phyloP scores from a whole-genome alignment of 192 early-diverging fungal genomes.

The Podila horticola region DNA sequence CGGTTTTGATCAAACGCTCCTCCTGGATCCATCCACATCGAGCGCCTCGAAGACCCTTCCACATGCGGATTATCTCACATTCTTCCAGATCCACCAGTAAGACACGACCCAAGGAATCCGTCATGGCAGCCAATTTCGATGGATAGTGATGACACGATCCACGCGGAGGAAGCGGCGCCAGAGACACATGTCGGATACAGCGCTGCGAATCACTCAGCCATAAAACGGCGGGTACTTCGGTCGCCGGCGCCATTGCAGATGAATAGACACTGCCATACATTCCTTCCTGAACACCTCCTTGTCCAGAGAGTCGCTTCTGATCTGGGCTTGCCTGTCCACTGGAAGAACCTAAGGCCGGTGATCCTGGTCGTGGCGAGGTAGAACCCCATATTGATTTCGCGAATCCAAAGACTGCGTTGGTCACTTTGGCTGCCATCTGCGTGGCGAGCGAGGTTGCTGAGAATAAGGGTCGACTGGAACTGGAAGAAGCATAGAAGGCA shows the following conservation, averaged over 20 bases:
- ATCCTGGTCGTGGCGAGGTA: conserved; percentile 33
- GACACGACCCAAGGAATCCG: conserved; percentile 75
- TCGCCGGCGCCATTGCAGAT: conserved; percentile 63
- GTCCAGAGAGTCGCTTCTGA: conserved; percentile 31
- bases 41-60: conserved; percentile 78
- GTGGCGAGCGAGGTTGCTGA: conserved; percentile 62
- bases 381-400: conserved; percentile 73
- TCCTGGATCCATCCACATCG: conserved; percentile 76
- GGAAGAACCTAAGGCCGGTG: conserved; percentile 16
- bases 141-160: conserved; percentile 51
- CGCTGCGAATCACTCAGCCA: conserved; percentile 63
- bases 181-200: conserved; percentile 59
- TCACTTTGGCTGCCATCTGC: conserved; percentile 59
- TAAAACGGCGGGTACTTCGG: conserved; percentile 60
- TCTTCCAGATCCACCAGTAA: conserved; percentile 71
- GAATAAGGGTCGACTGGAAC: conserved; percentile 57
- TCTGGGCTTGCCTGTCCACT: conserved; percentile 24
- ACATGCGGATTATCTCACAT: conserved; percentile 74
- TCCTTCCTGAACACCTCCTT: conserved; percentile 19
- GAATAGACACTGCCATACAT: conserved; percentile 53
- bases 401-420: conserved; percentile 72
- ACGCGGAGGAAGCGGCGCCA: conserved; percentile 57
- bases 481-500: conserved; percentile 60
- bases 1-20: conserved; percentile 32
- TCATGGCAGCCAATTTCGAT: conserved; percentile 64